phyloP scores from a whole-genome alignment of 306 rosid genomes.

The Malus fusca region DNA sequence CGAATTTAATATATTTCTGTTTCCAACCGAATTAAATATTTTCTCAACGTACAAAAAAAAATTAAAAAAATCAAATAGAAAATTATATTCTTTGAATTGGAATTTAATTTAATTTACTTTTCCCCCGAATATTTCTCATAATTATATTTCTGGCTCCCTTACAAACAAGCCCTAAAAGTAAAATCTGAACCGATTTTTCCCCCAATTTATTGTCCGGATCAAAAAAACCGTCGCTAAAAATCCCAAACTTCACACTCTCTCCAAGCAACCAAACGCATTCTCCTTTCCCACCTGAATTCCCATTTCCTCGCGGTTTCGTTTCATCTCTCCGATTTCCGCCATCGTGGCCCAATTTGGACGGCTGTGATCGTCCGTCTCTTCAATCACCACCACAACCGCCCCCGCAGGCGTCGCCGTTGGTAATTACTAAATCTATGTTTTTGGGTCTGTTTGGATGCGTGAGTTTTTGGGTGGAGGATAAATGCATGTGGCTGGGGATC shows the following conservation, averaged over 20 bases:
- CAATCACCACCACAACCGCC: conserved; percentile 4
- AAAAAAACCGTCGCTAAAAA: conserved; percentile 9
- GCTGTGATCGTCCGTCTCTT: conserved; percentile 9
- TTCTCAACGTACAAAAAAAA: not conserved
- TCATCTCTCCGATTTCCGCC: not conserved
- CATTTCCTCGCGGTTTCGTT: not conserved
- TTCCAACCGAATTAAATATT: not conserved
- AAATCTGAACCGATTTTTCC: conserved; percentile 17
- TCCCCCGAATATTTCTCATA: not conserved
- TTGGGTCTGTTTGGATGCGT: conserved; percentile 47
- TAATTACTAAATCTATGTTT: conserved; percentile 40
- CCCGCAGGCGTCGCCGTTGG: not conserved
- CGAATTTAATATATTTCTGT: not conserved
- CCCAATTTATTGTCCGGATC: conserved; percentile 26
- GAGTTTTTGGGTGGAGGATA: conserved; percentile 38
- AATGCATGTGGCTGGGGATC: conserved; percentile 72
- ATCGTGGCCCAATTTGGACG: not conserved
- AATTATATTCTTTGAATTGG: not conserved
- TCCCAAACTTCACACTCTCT: conserved; percentile 4
- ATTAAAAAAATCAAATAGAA: not conserved
- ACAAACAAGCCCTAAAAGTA: not conserved
- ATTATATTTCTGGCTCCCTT: conserved; percentile 15
- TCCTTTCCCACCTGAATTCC: not conserved
- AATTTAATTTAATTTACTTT: not conserved
- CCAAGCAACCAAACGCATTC: conserved; percentile 8